phyloP scores from a whole-genome alignment of 257 asterid species.

The Mentha longifolia region DNA sequence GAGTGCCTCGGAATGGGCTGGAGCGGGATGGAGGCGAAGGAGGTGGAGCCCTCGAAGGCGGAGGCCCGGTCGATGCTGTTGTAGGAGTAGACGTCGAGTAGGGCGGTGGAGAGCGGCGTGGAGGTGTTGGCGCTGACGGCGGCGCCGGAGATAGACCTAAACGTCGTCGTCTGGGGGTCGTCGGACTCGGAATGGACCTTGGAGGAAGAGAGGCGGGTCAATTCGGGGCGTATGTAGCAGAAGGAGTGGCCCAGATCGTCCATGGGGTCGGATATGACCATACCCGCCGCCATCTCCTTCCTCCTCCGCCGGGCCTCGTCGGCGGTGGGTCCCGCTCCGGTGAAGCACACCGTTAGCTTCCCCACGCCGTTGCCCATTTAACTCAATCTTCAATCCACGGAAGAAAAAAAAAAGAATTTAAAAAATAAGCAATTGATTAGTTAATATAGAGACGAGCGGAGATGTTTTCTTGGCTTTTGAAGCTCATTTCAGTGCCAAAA shows the following conservation, averaged over 20 bases:
- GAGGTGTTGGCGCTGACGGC: slow-evolving; percentile 93
- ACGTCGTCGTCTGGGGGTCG: slow-evolving; percentile 56
- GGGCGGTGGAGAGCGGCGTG: slow-evolving; percentile 86
- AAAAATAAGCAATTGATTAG: not conserved
- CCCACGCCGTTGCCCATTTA: slow-evolving; percentile 97
- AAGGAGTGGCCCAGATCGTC: slow-evolving; percentile 97
- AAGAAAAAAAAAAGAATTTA: too few relatives aligned
- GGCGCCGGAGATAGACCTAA: slow-evolving; percentile 87
- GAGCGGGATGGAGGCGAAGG: slow-evolving; percentile 84
- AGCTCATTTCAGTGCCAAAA: slow-evolving; percentile 27
- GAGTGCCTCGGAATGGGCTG: slow-evolving; percentile 80
- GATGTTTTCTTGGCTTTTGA: not conserved
- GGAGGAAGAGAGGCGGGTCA: slow-evolving; percentile 54
- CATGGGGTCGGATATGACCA: slow-evolving; percentile 65
- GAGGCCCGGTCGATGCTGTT: slow-evolving; percentile 71
- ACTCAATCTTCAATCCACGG: not conserved
- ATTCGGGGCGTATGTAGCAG: slow-evolving; percentile 81
- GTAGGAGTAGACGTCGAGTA: slow-evolving; percentile 62
- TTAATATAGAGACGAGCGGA: not conserved
- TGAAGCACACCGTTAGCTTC: slow-evolving; percentile 79
- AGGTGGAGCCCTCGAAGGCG: slow-evolving; percentile 86
- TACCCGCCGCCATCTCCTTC: slow-evolving; percentile 39
- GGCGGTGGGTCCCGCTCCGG: slow-evolving; percentile 52
- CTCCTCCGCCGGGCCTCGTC: slow-evolving; percentile 59
- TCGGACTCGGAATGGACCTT: slow-evolving; percentile 65